phyloP scores from a whole-genome alignment of 768 basidiomycete species.

The Calocybe gangraenosa region DNA sequence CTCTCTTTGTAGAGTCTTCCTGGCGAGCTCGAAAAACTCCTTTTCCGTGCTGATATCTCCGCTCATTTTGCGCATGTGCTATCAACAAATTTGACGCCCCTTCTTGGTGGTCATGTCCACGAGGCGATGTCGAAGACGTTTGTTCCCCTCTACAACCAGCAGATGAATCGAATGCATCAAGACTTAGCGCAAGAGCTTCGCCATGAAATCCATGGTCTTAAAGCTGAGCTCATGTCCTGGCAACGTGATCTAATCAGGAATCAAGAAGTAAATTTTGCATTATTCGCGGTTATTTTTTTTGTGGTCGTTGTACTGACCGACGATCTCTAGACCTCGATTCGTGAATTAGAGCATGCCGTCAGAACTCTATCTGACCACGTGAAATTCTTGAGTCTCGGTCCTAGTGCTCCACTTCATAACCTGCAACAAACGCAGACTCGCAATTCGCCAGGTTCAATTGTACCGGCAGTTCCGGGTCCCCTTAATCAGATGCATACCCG shows the following conservation, averaged over 20 bases:
- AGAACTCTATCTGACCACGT: slow-evolving; percentile 76
- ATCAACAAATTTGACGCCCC: slow-evolving; percentile 65
- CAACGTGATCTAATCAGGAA: slow-evolving; percentile 73
- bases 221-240: slow-evolving; percentile 78
- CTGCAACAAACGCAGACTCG: slow-evolving; percentile 37
- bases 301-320: slow-evolving; percentile 11
- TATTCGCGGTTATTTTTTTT: slow-evolving; percentile 16
- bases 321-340: slow-evolving; percentile 55
- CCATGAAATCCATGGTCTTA: slow-evolving; percentile 69
- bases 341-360: slow-evolving; percentile 78
- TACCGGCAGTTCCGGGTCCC: slow-evolving; percentile 32
- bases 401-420: slow-evolving; percentile 33
- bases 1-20: slow-evolving; percentile 58
- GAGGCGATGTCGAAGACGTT: slow-evolving; percentile 71
- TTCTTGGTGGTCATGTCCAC: slow-evolving; percentile 80
- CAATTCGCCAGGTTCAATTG: slow-evolving; percentile 36
- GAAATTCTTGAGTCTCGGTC: slow-evolving; percentile 68
- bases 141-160: slow-evolving; percentile 71
- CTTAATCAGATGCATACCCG: slow-evolving; percentile 38
- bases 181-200: slow-evolving; percentile 74
- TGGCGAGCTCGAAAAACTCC: slow-evolving; percentile 71
- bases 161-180: slow-evolving; percentile 74
- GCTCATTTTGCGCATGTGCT: slow-evolving; percentile 74
- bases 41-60: slow-evolving; percentile 73
- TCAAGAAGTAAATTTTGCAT: slow-evolving; percentile 87